Base-by-base conservation (phyloP, 208 protist genomes). In the Trypanosoma platydactyli region DNA sequence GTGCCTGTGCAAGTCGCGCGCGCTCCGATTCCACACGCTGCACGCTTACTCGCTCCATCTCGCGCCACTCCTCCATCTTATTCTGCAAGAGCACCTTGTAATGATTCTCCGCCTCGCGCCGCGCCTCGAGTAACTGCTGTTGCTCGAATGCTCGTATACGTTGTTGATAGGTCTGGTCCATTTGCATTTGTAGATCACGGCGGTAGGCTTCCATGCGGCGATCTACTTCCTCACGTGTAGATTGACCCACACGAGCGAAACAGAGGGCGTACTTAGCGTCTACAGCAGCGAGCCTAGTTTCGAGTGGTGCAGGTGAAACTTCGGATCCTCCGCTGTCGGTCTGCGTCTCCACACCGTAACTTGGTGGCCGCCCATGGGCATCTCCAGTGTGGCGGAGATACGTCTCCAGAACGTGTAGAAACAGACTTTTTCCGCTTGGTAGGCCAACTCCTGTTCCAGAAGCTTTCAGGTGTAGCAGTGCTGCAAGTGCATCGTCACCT, bases 261-360 rank as follows among this genome's bases (percentile, higher is more conserved):
- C 79, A 79, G 9, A 95, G 76, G 2, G 89, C 84, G 64, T 95
- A 91, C 71, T 92, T 89, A 22, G 86, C 89, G 46, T 95, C 89
- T 11, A 95, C 86, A 1, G 89, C 89, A 13, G 89, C 89, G 38
- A 95, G 82, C 0, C 89, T 86, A 57, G 79, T 79, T 72, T 95
- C 86, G 27, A 95, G 77, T 9, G 89, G 81, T n/a, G 79, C 76
- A 24, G 80, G 71, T 2, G 83, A 69, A 41, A 29, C 33, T 51
- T 44, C 60, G 15, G 48, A n/a, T 20, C 77, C 53, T 20, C 58
- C 55, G 30, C 66, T 71, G 38, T 87, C 77, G 0, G 88, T 94
- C 52, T 91, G 84, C 27, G 80, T 87, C 46, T 84, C 79, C 51
- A 53, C 65, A 3, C 64, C 25, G 35, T 56, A 70, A 40, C 61